Evolutionary conservation across 2,329 filamentous ascomycete genomes (phyloP).

Genomic region (Trichophyton verrucosum): DNA sequence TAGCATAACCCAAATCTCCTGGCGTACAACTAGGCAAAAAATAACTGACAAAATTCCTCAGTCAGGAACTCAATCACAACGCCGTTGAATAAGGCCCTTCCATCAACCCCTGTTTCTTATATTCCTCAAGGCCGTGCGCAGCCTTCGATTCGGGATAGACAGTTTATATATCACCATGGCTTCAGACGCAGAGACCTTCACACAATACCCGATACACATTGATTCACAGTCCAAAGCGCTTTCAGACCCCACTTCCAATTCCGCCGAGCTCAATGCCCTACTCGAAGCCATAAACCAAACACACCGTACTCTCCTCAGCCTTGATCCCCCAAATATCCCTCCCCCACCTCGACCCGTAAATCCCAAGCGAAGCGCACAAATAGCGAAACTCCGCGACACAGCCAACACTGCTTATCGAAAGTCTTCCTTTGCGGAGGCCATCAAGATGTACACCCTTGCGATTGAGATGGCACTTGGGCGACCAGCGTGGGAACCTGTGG

Average conservation of each 20-base stretch:
- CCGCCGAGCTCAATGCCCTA: slow-evolving; percentile 42
- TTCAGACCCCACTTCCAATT: slow-evolving; percentile 44
- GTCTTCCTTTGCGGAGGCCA: slow-evolving; percentile 58
- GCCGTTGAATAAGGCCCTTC: neutral
- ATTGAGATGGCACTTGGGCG: slow-evolving; percentile 76
- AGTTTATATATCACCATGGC: neutral
- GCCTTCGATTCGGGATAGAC: neutral
- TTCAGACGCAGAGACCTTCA: slow-evolving; percentile 41
- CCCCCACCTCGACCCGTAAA: slow-evolving; percentile 84
- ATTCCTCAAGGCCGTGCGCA: neutral
- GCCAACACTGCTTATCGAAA: slow-evolving; percentile 78
- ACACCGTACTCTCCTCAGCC: slow-evolving; percentile 57
- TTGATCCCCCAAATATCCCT: slow-evolving; percentile 55
- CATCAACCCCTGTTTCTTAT: neutral
- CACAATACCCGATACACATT: slow-evolving; percentile 66
- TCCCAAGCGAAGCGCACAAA: slow-evolving; percentile 76
- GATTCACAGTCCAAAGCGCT: slow-evolving; percentile 73
- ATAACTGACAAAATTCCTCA: neutral
- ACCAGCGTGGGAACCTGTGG: slow-evolving; percentile 77
- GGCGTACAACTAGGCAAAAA: too few relatives aligned
- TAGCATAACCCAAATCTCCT: neutral
- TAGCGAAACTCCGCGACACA: slow-evolving; percentile 79
- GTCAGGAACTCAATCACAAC: neutral
- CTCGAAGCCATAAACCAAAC: slow-evolving; percentile 72
- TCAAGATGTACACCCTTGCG: slow-evolving; percentile 71